phyloP scores from a whole-genome alignment of 805 yeast species.

The Zygotorulaspora chibaensis region DNA sequence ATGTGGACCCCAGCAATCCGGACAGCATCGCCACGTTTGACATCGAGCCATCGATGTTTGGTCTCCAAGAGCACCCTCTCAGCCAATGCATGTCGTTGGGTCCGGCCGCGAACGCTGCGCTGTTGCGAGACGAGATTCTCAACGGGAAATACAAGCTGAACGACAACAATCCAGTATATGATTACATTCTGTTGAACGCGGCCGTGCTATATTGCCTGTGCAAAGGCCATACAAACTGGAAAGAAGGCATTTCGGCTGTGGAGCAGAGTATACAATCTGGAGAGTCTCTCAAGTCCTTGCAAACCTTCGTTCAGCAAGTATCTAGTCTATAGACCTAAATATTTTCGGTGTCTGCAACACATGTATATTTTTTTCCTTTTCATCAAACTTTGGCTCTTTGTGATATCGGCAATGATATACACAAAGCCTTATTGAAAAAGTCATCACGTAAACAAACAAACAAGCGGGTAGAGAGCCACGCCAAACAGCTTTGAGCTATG shows the following conservation, averaged over 20 bases:
- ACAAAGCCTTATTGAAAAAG: slow-evolving; percentile 3
- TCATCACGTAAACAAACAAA: slow-evolving; percentile 9
- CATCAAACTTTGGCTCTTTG: slow-evolving; percentile 5
- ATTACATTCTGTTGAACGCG: slow-evolving; percentile 86
- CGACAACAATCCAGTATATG: slow-evolving; percentile 61
- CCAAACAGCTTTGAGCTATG: not conserved
- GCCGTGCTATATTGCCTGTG: slow-evolving; percentile 81
- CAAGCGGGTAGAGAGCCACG: not conserved
- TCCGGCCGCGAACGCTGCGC: slow-evolving; percentile 75
- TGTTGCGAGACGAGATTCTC: slow-evolving; percentile 39
- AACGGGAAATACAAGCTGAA: slow-evolving; percentile 43
- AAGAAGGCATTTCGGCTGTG: slow-evolving; percentile 72
- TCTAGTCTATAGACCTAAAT: not conserved
- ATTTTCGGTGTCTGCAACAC: not conserved
- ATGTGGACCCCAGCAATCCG: slow-evolving; percentile 41
- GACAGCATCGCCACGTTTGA: slow-evolving; percentile 42
- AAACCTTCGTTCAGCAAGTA: slow-evolving; percentile 38
- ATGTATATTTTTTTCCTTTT: not conserved
- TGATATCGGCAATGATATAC: too few relatives aligned
- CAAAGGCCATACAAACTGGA: slow-evolving; percentile 67
- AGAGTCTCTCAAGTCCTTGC: slow-evolving; percentile 56
- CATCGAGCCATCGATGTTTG: slow-evolving; percentile 74
- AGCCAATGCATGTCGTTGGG: slow-evolving; percentile 74
- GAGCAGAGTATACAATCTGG: slow-evolving; percentile 64
- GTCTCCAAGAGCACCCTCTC: slow-evolving; percentile 67